These are phyloP conservation scores for Prototheca wickerhamii DNA, from an alignment of 163 green algal species.

Conservation along the genomic window DNA sequence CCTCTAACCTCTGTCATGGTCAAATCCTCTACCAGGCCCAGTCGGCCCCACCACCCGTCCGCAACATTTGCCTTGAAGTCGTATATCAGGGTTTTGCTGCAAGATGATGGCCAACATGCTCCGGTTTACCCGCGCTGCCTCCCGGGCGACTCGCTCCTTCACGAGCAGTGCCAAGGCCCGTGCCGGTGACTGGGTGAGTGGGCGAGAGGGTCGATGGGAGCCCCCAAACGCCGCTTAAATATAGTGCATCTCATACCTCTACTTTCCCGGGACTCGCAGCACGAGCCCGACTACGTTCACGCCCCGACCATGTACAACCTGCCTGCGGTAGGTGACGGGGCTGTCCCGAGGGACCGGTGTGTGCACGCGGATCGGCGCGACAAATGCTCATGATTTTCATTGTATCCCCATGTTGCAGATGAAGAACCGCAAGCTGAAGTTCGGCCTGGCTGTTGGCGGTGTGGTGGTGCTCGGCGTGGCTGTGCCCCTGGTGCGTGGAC, in stretches of 20 bases:
- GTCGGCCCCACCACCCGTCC: too few relatives aligned
- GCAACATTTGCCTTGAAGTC: too few relatives aligned
- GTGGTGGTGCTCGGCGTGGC: constrained; percentile 21
- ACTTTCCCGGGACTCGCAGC: too few relatives aligned
- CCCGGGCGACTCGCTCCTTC: neutral
- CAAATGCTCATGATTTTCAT: too few relatives aligned
- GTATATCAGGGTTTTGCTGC: too few relatives aligned
- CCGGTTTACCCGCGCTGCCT: neutral
- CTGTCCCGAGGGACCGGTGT: too few relatives aligned
- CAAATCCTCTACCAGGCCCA: too few relatives aligned
- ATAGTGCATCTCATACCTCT: too few relatives aligned
- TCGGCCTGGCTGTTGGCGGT: constrained; percentile 14
- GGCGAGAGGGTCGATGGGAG: neutral
- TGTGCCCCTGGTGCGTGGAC: constrained; percentile 11
- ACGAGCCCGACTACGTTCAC: constrained; percentile 21
- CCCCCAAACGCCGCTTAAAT: neutral
- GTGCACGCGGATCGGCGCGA: too few relatives aligned
- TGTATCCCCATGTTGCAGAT: constrained; percentile 23
- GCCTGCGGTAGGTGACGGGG: neutral
- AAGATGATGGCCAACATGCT: neutral
- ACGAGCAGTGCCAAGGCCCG: neutral
- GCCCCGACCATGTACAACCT: constrained; percentile 22
- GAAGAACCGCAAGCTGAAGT: constrained; percentile 34
- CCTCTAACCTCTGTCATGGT: too few relatives aligned
- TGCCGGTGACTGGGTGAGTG: neutral